Conservation (phyloP, 2,329 filamentous ascomycete species). For the Aspergillus sp. region DNA sequence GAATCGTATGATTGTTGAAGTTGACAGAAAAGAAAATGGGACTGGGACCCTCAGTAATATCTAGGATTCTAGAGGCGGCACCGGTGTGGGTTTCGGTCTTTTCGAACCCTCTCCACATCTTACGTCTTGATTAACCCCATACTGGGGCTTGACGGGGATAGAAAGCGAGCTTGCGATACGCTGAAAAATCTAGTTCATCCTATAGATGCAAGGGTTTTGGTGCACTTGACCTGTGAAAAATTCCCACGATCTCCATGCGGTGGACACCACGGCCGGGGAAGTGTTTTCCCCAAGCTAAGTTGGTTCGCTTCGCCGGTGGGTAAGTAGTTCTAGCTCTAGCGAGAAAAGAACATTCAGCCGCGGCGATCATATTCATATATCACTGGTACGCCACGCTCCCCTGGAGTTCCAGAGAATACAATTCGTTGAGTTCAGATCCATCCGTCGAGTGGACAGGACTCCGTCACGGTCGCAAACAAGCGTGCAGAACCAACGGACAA, state of each 20-base stretch:
- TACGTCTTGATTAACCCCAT: constrained; percentile 24
- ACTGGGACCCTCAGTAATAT: constrained; percentile 9
- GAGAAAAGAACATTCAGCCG: constrained; percentile 29
- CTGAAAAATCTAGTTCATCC: constrained; percentile 2
- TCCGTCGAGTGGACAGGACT: background rate
- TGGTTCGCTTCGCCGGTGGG: constrained; percentile 11
- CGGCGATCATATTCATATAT: constrained; percentile 10
- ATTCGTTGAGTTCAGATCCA: background rate
- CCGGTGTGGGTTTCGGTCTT: constrained; percentile 19
- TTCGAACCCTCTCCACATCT: constrained; percentile 27
- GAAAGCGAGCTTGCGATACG: constrained; percentile 18
- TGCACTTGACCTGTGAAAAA: constrained; percentile 8
- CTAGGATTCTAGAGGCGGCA: constrained; percentile 3
- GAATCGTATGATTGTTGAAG: background rate
- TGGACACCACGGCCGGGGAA: constrained; percentile 27
- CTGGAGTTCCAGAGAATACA: background rate
- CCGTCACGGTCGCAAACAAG: background rate
- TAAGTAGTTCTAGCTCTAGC: background rate
- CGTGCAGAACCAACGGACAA: background rate
- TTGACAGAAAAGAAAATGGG: background rate
- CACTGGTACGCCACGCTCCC: background rate
- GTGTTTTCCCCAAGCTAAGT: constrained; percentile 29
- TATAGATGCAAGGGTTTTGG: background rate
- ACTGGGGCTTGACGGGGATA: constrained; percentile 30
- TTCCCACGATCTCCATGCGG: constrained; percentile 11